These are phyloP conservation scores for Tuber umbilicatum DNA, from an alignment of 495 filamentous ascomycete genomes.

Conservation along the genomic window DNA sequence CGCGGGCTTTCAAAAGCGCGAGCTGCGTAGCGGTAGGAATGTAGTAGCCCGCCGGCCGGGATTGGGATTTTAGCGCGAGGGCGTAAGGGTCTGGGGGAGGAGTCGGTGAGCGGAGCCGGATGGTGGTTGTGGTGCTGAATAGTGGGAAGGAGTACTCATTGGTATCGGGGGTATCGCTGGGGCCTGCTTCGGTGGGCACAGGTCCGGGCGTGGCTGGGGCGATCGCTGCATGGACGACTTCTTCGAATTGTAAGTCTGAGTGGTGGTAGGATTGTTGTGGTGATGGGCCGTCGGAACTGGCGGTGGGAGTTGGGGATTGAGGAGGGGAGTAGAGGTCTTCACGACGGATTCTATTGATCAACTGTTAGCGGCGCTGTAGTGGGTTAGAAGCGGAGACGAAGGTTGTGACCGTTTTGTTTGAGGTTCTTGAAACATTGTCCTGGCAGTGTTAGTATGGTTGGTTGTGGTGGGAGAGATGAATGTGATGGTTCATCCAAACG, in stretches of 20 bases:
- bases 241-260: slow-evolving; percentile 27
- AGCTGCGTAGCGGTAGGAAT: slow-evolving; percentile 18
- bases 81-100: slow-evolving; percentile 31
- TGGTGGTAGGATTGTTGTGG: slow-evolving; percentile 10
- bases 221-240: neutral
- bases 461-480: neutral
- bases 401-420: slow-evolving; percentile 34
- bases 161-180: neutral
- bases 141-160: slow-evolving; percentile 28
- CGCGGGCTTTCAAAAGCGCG: neutral
- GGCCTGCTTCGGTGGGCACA: neutral
- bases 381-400: neutral
- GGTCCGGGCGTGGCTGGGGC: neutral
- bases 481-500: too few species aligned
- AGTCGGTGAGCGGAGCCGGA: slow-evolving; percentile 18
- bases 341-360: slow-evolving; percentile 19
- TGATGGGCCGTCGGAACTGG: neutral
- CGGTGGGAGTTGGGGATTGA: neutral
- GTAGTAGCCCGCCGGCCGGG: slow-evolving; percentile 17
- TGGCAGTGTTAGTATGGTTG: neutral
- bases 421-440: slow-evolving; percentile 25
- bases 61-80: slow-evolving; percentile 16
- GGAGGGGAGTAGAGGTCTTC: slow-evolving; percentile 20
- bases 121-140: slow-evolving; percentile 22
- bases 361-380: neutral